Percentiles rank a stretch among this genome's conserved stretches.
These are phyloP conservation scores for Pichia sorboxylosa DNA, from an alignment of 1,139 yeast species.

Conservation along the genomic window DNA sequence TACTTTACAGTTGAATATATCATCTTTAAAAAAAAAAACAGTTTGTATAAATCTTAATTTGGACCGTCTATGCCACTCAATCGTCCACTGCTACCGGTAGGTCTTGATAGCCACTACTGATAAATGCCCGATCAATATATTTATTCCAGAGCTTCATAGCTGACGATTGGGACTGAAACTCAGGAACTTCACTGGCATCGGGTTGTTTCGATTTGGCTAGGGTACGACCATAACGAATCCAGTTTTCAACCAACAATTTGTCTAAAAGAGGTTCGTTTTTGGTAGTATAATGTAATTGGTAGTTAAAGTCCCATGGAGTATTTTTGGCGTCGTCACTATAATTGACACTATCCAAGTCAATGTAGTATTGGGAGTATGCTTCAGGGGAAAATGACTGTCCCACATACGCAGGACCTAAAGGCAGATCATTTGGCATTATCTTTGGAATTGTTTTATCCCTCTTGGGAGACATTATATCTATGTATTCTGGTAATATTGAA, in stretches of 20 bases:
- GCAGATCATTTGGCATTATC: constrained; percentile 40
- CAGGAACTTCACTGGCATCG: constrained; percentile 20
- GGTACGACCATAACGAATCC: constrained; percentile 45
- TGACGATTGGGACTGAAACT: not conserved
- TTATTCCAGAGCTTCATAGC: constrained; percentile 29
- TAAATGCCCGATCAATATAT: constrained; percentile 39
- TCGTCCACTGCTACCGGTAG: constrained; percentile 16
- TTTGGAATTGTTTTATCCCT: constrained; percentile 60
- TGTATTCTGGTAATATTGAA: constrained; percentile 2
- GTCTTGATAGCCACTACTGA: constrained; percentile 52
- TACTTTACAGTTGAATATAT: too few relatives aligned
- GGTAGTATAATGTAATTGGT: constrained; percentile 59
- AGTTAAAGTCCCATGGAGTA: constrained; percentile 47
- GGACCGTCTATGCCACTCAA: too few relatives aligned
- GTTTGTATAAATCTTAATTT: too few relatives aligned
- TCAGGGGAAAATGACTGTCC: constrained; percentile 65
- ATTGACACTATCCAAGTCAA: constrained; percentile 36
- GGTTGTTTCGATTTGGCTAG: constrained; percentile 28
- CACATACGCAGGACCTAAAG: constrained; percentile 65
- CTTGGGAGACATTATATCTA: constrained; percentile 20
- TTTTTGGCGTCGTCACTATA: constrained; percentile 5
- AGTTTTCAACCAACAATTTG: constrained; percentile 46
- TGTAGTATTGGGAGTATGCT: constrained; percentile 59
- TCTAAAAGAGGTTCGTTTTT: constrained; percentile 48
- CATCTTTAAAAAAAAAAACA: too few relatives aligned